Evolutionary conservation across 1,139 yeast genomes (phyloP).

Genomic region (Magnusiomyces suaveolens): DNA sequence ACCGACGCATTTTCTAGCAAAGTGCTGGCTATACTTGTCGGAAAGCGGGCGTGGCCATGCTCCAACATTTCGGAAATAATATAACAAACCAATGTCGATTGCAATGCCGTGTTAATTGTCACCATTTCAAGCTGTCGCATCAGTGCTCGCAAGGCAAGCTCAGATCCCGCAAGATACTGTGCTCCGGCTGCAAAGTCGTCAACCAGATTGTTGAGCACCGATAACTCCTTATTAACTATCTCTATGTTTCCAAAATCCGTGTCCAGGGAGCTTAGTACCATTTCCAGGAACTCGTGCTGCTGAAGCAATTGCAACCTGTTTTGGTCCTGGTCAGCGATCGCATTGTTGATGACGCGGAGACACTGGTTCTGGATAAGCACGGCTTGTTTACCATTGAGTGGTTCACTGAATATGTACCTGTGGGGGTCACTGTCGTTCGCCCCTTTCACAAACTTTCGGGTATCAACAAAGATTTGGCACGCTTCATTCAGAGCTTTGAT

Average conservation of each 20-base stretch:
- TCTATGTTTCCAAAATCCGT: not conserved
- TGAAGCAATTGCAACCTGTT: slow-evolving; percentile 3
- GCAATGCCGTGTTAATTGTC: slow-evolving; percentile 2
- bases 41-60: slow-evolving; percentile 7
- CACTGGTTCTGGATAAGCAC: not conserved
- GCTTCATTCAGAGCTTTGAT: not conserved
- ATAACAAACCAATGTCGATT: slow-evolving; percentile 6
- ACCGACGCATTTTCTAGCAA: slow-evolving; percentile 7
- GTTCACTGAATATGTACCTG: too few species aligned
- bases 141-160: not conserved
- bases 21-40: slow-evolving; percentile 6
- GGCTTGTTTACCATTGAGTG: too few species aligned
- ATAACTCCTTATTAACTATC: slow-evolving; percentile 8
- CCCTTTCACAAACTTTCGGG: not conserved
- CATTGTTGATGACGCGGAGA: slow-evolving; percentile 3
- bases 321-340: slow-evolving; percentile 6
- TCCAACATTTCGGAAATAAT: slow-evolving; percentile 8
- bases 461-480: not conserved
- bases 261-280: not conserved
- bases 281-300: not conserved
- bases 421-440: not conserved
- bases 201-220: slow-evolving; percentile 13
- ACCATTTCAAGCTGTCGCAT: slow-evolving; percentile 1
- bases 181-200: slow-evolving; percentile 13
- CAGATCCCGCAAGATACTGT: slow-evolving; percentile 1